Base-by-base conservation (phyloP, 352 stramenopile species). In the Globisporangium heterothallicum region DNA sequence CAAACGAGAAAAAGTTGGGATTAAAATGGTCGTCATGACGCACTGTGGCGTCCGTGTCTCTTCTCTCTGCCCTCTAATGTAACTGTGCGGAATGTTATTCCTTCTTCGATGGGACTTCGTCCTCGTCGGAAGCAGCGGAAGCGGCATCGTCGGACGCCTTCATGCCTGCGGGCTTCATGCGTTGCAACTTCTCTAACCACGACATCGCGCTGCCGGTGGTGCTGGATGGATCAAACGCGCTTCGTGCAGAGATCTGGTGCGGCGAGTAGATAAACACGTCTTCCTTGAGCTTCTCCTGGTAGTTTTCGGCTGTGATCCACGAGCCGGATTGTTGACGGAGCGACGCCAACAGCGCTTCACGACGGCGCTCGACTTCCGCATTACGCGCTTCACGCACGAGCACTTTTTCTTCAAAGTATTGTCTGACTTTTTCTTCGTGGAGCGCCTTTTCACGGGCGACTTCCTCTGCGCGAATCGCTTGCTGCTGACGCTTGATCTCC, bases 111-210 rank as follows among this genome's bases (percentile, higher is more conserved):
- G 26, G 24, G 10, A 42, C 47, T 25, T 72, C 43, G 41, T 66
- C 58, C 19, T 46, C 24, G 29, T 68, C 65, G 13, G 56, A 47
- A 16, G 51, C 56, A 25, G 61, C 74, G 18, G 58, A 53, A 7
- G 52, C 62, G 10, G 63, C 59, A n/a, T 71, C 61, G 18, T 53
- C 58, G 43, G 27, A 62, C 25, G 64, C 42, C 51, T 75, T 60
- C 42, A 80, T 43, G 16, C 80, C 83, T 18, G 70, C 72, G 16
- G 83, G 83, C 66, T 86, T 90, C 83, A 94, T 94, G 29, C 77
- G 81, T 70, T 94, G 80, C 45, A 94, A 69, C 64, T 89, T 89
- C 66, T 94, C 83, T 55, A 94, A 64, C 83, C 83, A 94, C 55
- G 83, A 92, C 49, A 91, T 66, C 42, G 83, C 80, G 52, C 74